Base-by-base conservation (phyloP, 495 filamentous ascomycete genomes). In the Neurospora sp. region DNA sequence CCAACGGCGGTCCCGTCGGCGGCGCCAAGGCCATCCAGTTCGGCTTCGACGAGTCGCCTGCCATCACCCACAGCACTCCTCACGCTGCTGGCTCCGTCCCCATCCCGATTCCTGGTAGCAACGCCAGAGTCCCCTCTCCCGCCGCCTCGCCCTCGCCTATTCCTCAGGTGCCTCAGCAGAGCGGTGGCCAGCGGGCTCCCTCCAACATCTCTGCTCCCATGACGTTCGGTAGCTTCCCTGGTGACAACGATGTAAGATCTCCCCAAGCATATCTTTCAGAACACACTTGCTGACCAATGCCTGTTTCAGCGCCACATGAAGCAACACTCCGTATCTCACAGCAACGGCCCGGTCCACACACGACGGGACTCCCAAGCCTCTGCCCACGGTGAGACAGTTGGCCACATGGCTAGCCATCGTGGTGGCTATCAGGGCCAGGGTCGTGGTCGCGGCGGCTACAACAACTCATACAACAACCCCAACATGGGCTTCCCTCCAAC, bases 71-170 rank as follows among this genome's bases (percentile, higher is more conserved):
- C 76, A 89, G 85, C 78, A 84, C 84, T 22, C 89, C 88, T 16
- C 85, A 87, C 72, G 81, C 84, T 68, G 82, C 82, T 22, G 81
- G 85, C 39, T 86, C 89, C 38, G 87, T 84, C 69, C 87, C 94
- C 27, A 88, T 92, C 75, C 87, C 92, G 27, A 89, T 91, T 71
- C 90, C 91, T 1, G 79, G 79, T 85, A 76, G 84, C 80, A 90
- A 91, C 78, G 89, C 87, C 40, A 86, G 91, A 74, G 84, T 92
- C 39, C 88, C 88, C 35, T 92, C 91, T 53, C 92, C 92, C 7
- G 88, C 90, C 72, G 87, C 88, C 38, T 97, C 94, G 16, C 94
- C 94, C 4, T 93, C 91, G 27, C 94, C 94, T 7, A 98, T 98
- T 70, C 94, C 94, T 22, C 91, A 93, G 80, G 73, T 77, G n/a